Conservation (phyloP, 805 yeast species). For the Metschnikowia noctiluminum region DNA sequence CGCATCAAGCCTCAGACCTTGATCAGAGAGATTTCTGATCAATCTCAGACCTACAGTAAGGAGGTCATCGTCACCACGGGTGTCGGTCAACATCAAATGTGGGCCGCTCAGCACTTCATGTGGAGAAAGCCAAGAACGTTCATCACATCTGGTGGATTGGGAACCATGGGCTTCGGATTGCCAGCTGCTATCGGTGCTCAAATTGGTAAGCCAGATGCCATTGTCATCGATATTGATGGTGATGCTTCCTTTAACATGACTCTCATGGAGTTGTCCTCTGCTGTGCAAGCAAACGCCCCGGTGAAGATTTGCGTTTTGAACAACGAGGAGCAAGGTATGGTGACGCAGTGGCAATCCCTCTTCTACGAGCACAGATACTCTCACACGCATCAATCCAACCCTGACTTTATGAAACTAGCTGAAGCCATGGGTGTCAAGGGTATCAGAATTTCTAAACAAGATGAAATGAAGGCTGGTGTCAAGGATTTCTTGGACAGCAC, state of each 20-base stretch:
- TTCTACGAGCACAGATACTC: slow-evolving; percentile 96
- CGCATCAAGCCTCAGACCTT: slow-evolving; percentile 91
- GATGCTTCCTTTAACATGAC: slow-evolving; percentile 99
- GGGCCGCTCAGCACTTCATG: slow-evolving; percentile 98
- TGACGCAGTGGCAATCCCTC: slow-evolving; percentile 97
- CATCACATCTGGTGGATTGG: slow-evolving; percentile 98
- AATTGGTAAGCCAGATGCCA: slow-evolving; percentile 89
- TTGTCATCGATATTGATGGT: slow-evolving; percentile 96
- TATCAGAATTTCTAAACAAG: slow-evolving; percentile 66
- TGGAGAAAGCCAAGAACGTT: slow-evolving; percentile 92
- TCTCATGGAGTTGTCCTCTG: slow-evolving; percentile 85
- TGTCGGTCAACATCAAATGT: slow-evolving; percentile 99
- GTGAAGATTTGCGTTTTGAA: slow-evolving; percentile 85
- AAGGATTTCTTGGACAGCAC: slow-evolving; percentile 67
- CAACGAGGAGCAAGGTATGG: slow-evolving; percentile 99
- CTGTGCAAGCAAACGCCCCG: slow-evolving; percentile 90
- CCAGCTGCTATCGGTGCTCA: slow-evolving; percentile 99
- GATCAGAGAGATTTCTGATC: slow-evolving; percentile 69
- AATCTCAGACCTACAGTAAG: slow-evolving; percentile 59
- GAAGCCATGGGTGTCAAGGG: slow-evolving; percentile 93
- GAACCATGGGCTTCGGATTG: slow-evolving; percentile 97
- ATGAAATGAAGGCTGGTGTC: slow-evolving; percentile 47
- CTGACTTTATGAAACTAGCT: slow-evolving; percentile 88
- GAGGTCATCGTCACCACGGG: slow-evolving; percentile 93
- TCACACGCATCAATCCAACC: slow-evolving; percentile 96